phyloP scores from a whole-genome alignment of 345 rosid genomes.

The Syzygium grande region DNA sequence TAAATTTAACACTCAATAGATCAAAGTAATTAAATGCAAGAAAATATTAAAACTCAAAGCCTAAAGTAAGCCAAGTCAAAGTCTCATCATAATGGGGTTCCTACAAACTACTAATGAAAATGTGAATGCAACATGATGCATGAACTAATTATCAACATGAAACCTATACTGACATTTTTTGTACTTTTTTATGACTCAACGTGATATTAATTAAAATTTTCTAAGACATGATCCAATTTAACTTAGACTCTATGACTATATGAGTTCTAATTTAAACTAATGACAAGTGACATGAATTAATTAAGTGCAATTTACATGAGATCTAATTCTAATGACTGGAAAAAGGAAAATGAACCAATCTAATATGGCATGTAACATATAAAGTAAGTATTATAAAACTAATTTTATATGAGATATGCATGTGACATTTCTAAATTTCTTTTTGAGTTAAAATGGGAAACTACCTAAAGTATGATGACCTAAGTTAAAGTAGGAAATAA shows the following conservation, averaged over 20 bases:
- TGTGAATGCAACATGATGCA: too few relatives aligned
- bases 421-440: too few relatives aligned
- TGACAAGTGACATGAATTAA: not conserved
- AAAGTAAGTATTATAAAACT: not conserved
- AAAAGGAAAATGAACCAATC: not conserved
- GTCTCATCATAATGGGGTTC: not conserved
- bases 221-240: not conserved
- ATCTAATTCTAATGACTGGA: not conserved
- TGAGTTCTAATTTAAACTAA: not conserved
- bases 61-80: not conserved
- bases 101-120: not conserved
- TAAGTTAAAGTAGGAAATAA: too few relatives aligned
- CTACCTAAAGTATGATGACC: too few relatives aligned
- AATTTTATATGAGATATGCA: not conserved
- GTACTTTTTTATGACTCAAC: not conserved
- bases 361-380: not conserved
- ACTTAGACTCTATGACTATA: not conserved
- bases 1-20: too few relatives aligned
- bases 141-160: too few relatives aligned
- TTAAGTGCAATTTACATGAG: not conserved
- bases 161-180: too few relatives aligned
- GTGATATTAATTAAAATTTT: not conserved
- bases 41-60: too few relatives aligned
- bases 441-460: too few relatives aligned
- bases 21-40: too few relatives aligned